Percentiles rank a stretch among this genome's conserved stretches.
Evolutionary conservation across 257 asterid genomes (phyloP).

Genomic region (Capsicum rhomboideum): DNA sequence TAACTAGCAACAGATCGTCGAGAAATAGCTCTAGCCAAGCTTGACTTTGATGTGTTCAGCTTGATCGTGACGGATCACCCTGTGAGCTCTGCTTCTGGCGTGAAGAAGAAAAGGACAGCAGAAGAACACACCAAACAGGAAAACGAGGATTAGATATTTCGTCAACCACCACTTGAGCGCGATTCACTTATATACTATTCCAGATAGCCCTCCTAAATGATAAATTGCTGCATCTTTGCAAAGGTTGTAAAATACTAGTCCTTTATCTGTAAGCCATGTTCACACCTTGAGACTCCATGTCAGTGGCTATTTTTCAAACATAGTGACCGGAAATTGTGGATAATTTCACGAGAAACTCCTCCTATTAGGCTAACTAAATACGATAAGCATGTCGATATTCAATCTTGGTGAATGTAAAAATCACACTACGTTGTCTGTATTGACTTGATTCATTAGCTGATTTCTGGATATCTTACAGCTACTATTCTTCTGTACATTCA

Average conservation of each 20-base stretch:
- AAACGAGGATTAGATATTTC: not conserved
- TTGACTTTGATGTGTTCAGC: conserved; percentile 74
- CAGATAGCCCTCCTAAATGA: too few species aligned
- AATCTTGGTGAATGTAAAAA: too few species aligned
- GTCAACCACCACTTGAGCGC: not conserved
- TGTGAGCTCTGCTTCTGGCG: conserved; percentile 36
- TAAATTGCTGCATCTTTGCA: not conserved
- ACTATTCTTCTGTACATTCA: too few species aligned
- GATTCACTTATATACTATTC: not conserved
- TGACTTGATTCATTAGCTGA: not conserved
- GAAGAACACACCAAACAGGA: not conserved
- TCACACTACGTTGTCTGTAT: not conserved
- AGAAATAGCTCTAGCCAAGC: conserved; percentile 77
- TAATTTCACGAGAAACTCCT: not conserved
- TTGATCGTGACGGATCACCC: conserved; percentile 70
- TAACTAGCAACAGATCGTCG: conserved; percentile 48
- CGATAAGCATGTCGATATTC: too few species aligned
- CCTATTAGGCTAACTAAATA: too few species aligned
- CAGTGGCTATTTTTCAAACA: too few species aligned
- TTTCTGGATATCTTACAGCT: too few species aligned
- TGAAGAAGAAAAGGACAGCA: too few species aligned
- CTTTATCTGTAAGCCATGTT: too few species aligned
- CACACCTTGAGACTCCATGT: too few species aligned
- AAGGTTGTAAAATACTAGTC: too few species aligned
- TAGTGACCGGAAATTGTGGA: too few species aligned